These are phyloP conservation scores for Hypomyces rosellus DNA, from an alignment of 2,329 filamentous ascomycete species.

Conservation along the genomic window DNA sequence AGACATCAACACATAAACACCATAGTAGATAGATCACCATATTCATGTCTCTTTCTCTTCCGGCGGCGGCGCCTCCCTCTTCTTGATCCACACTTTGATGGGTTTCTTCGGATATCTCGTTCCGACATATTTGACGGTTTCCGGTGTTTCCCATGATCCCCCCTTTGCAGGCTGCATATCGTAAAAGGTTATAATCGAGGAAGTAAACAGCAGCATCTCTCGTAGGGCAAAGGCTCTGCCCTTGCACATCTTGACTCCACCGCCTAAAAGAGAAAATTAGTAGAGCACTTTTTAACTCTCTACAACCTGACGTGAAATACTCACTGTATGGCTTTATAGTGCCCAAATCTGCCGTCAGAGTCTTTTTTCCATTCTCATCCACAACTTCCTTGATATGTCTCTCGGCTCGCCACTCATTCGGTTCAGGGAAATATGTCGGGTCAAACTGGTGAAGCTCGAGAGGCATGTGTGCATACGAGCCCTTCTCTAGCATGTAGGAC, in stretches of 20 bases:
- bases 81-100: slow-evolving; percentile 28
- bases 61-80: slow-evolving; percentile 14
- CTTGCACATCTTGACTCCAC: slow-evolving; percentile 26
- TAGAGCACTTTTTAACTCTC: neutral
- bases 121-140: slow-evolving; percentile 20
- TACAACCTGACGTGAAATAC: slow-evolving; percentile 5
- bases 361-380: slow-evolving; percentile 20
- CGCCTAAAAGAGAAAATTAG: slow-evolving; percentile 18
- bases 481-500: slow-evolving; percentile 27
- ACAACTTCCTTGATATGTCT: slow-evolving; percentile 25
- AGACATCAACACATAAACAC: too few relatives aligned
- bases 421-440: slow-evolving; percentile 25
- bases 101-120: slow-evolving; percentile 21
- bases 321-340: slow-evolving; percentile 29
- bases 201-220: slow-evolving; percentile 29
- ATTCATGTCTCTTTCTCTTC: neutral
- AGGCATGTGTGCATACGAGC: slow-evolving; percentile 28
- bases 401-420: slow-evolving; percentile 29
- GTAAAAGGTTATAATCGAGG: slow-evolving; percentile 31
- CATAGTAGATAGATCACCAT: neutral
- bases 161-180: slow-evolving; percentile 27
- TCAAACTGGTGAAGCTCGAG: slow-evolving; percentile 31
- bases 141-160: slow-evolving; percentile 21
- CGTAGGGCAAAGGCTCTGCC: slow-evolving; percentile 26
- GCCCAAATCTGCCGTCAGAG: slow-evolving; percentile 17